Base-by-base conservation (phyloP, 192 early-diverging fungal species). In the Kappamyces sp. region DNA sequence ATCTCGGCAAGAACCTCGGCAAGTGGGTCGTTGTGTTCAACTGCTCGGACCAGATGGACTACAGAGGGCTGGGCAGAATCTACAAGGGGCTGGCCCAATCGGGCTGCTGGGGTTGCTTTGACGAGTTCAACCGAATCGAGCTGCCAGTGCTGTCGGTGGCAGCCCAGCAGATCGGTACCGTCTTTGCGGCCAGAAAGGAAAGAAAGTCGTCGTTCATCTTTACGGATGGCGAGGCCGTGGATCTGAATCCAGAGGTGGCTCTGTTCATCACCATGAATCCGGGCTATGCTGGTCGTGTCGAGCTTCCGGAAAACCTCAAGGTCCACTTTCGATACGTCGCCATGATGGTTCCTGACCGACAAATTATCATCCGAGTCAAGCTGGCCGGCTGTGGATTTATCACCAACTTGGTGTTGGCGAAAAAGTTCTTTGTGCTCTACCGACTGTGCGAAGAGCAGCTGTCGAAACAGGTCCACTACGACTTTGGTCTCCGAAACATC, bases 1-100 rank as follows among this genome's bases (percentile, higher is more conserved):
- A 84, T 71, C 62, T 84, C 22, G 81, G 81, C 11, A 84, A 84
- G 62, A 80, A 80, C 45, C 61, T 84, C 49, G 81, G 74, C 5
- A 84, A 84, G 59, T 84, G 81, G 81, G 81, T 84, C n/a, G 81
- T 84, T 39, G 81, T 84, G 2, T 84, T 84, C 65, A 84, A 84
- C 49, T 84, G 81, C 65, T 84, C 81, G 8, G 81, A 84, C 60
- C 81, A 84, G 61, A 84, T 84, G 81, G 81, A 84, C 54, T 84
- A 84, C 67, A 65, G 81, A 59, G 81, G 81, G 36, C 68, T 84
- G 30, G 81, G 81, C 14, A 59, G 81, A 49, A 84, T 84, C 61
- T 84, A 69, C 68, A 84, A 84, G 61, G 81, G 81, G 36, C 65
- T 84, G 4, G 81, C 81, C 0, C 81, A 84, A 70, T 71, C 71